Conservation (phyloP, 257 asterid genomes). For the Fraxinus pennsylvanica region DNA sequence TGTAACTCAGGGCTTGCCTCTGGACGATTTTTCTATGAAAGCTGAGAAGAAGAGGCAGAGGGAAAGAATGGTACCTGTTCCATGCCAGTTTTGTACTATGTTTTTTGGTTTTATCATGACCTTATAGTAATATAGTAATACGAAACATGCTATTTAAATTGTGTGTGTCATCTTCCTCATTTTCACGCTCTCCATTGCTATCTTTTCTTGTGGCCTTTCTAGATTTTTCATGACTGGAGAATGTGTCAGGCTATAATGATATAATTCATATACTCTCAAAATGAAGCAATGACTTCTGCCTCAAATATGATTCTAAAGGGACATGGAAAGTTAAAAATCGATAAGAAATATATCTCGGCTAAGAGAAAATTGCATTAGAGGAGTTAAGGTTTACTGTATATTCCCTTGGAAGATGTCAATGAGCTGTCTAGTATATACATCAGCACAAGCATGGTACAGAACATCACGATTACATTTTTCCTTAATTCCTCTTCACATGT, state of each 20-base stretch:
- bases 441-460: background rate
- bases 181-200: background rate
- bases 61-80: slow-evolving; percentile 64
- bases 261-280: background rate
- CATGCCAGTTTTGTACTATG: background rate
- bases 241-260: no score
- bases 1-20: slow-evolving; percentile 69
- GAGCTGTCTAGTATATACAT: slow-evolving; percentile 5
- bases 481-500: no score
- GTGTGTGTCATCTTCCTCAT: background rate
- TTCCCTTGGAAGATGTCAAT: background rate
- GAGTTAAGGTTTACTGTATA: background rate
- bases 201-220: background rate
- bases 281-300: background rate
- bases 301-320: background rate
- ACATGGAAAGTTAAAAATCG: background rate
- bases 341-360: background rate
- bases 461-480: background rate
- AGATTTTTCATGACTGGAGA: background rate
- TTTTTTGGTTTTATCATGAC: background rate
- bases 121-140: background rate
- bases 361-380: background rate
- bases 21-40: slow-evolving; percentile 67
- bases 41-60: slow-evolving; percentile 78
- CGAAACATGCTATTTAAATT: background rate